phyloP scores from a whole-genome alignment of 139 green algal genomes.

The Coccomyxa sp. region DNA sequence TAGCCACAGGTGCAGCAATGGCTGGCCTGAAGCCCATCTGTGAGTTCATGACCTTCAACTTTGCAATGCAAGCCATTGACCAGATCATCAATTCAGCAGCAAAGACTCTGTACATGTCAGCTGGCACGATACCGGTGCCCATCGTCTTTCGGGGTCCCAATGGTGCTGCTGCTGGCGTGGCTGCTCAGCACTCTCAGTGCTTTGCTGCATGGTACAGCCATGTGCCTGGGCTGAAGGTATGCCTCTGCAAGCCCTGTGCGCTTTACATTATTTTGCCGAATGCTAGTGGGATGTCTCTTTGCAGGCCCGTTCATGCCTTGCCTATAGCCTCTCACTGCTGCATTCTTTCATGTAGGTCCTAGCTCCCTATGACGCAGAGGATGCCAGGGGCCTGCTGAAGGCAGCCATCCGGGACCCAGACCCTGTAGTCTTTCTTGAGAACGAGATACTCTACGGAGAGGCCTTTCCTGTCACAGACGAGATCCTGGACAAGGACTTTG shows the following conservation, averaged over 20 bases:
- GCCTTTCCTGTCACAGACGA: conserved; percentile 68
- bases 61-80: conserved; percentile 97
- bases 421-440: conserved; percentile 97
- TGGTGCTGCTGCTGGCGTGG: conserved; percentile 93
- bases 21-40: conserved; percentile 87
- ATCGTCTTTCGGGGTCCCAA: conserved; percentile 99
- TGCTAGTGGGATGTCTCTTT: neutral
- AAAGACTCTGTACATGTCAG: conserved; percentile 99
- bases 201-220: conserved; percentile 96
- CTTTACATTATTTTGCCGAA: no score
- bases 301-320: neutral
- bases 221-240: conserved; percentile 93
- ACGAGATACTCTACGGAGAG: conserved; percentile 95
- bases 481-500: conserved; percentile 90
- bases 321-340: neutral
- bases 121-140: conserved; percentile 84
- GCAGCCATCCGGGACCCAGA: conserved; percentile 95
- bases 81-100: conserved; percentile 98
- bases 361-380: conserved; percentile 92
- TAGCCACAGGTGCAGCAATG: conserved; percentile 91
- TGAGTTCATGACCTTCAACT: conserved; percentile 99
- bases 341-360: conserved; percentile 64
- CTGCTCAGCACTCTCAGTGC: conserved; percentile 97
- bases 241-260: no score
- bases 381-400: conserved; percentile 92